phyloP scores from a whole-genome alignment of 257 asterid genomes.

The Petunia axillaris region DNA sequence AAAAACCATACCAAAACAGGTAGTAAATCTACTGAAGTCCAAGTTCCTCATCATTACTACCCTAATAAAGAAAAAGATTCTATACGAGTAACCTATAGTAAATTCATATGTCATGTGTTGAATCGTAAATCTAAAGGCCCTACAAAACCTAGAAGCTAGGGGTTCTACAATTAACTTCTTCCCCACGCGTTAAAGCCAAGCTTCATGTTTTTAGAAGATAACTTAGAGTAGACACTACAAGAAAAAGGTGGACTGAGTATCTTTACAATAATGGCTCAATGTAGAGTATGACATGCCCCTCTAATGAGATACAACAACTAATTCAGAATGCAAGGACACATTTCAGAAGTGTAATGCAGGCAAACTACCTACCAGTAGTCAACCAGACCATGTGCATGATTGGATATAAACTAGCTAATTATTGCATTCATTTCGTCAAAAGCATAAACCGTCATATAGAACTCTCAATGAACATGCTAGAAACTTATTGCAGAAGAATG shows the following conservation, averaged over 20 bases:
- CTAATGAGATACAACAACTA: not conserved
- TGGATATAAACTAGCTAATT: conserved; percentile 19
- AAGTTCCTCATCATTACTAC: not conserved
- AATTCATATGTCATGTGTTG: not conserved
- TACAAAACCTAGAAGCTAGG: not conserved
- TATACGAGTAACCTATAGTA: not conserved
- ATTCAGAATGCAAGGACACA: not conserved
- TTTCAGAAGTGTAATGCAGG: not conserved
- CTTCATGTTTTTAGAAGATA: not conserved
- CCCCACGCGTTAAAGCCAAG: not conserved
- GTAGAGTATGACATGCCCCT: not conserved
- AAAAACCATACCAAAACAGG: not conserved
- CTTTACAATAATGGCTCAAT: not conserved
- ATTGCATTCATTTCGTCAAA: conserved; percentile 34
- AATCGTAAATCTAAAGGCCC: not conserved
- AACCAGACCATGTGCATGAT: not conserved
- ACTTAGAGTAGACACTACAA: not conserved
- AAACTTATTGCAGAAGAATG: too few species aligned
- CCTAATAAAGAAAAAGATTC: not conserved
- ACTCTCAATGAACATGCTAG: conserved; percentile 4
- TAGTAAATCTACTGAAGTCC: not conserved
- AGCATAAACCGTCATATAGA: conserved; percentile 30
- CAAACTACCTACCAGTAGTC: not conserved
- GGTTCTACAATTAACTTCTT: not conserved
- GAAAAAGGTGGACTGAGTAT: not conserved